Evolutionary conservation across 2,329 filamentous ascomycete genomes (phyloP).

Genomic region (Dothidotthia symphoricarpi): DNA sequence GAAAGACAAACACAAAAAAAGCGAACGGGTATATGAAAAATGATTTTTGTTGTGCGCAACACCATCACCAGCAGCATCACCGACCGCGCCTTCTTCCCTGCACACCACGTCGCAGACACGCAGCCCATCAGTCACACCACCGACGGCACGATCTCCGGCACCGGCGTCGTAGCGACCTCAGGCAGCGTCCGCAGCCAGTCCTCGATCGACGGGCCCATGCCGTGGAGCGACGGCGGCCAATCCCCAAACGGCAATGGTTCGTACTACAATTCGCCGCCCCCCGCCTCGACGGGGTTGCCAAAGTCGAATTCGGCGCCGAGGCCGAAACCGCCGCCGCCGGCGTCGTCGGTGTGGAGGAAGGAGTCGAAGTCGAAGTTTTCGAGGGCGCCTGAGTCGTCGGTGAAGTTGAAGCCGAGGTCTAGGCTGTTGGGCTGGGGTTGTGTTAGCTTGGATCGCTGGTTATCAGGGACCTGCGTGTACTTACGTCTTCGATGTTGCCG

Average conservation of each 20-base stretch:
- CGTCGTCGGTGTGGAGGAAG: slow-evolving; percentile 59
- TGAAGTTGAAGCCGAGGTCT: slow-evolving; percentile 45
- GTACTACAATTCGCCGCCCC: slow-evolving; percentile 15
- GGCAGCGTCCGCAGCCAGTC: no score
- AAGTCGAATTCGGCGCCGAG: slow-evolving; percentile 38
- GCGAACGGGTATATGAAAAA: slow-evolving; percentile 2
- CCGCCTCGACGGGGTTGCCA: slow-evolving; percentile 33
- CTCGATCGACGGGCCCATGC: no score
- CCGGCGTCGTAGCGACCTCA: no score
- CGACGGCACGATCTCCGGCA: no score
- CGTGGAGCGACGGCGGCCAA: no score
- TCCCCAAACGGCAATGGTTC: background rate
- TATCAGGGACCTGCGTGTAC: slow-evolving; percentile 13
- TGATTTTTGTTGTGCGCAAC: no score
- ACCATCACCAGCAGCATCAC: background rate
- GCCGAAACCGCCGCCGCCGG: slow-evolving; percentile 41
- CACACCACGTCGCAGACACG: no score
- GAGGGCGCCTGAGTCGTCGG: slow-evolving; percentile 61
- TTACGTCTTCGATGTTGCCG: slow-evolving; percentile 43
- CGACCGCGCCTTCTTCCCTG: no score
- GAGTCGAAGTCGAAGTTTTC: slow-evolving; percentile 67
- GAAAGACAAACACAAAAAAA: no score
- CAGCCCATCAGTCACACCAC: no score
- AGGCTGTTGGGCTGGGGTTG: slow-evolving; percentile 34
- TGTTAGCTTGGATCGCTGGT: slow-evolving; percentile 32